Conservation (phyloP, 352 stramenopile genomes). For the Vaucheria bursata region DNA sequence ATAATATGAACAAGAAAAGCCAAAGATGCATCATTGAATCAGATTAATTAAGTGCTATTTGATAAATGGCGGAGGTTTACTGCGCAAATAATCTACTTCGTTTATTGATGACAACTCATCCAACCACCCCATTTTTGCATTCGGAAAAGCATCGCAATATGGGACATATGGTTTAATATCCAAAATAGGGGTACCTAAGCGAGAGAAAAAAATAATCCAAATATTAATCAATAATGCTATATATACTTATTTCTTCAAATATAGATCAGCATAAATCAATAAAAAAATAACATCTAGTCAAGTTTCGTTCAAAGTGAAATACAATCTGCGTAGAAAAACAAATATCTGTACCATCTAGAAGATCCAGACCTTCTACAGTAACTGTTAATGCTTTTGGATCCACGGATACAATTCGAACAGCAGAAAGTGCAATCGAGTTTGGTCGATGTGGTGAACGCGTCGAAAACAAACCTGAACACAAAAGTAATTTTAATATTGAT, state of each 20-base stretch:
- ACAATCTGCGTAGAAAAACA: too few species aligned
- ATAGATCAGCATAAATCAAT: background rate
- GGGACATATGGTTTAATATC: slow-evolving; percentile 96
- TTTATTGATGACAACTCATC: slow-evolving; percentile 21
- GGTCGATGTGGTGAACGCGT: slow-evolving; percentile 90
- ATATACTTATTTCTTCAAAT: background rate
- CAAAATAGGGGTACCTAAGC: slow-evolving; percentile 81
- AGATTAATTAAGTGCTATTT: background rate
- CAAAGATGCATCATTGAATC: background rate
- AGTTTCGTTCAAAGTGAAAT: background rate
- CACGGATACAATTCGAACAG: slow-evolving; percentile 40
- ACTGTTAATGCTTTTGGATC: slow-evolving; percentile 55
- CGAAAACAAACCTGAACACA: slow-evolving; percentile 74
- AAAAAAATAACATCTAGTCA: background rate
- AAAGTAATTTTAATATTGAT: too few species aligned
- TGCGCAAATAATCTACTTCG: slow-evolving; percentile 1
- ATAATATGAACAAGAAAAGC: too few species aligned
- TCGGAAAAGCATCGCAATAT: slow-evolving; percentile 51
- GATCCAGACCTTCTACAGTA: slow-evolving; percentile 80
- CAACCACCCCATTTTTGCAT: slow-evolving; percentile 48
- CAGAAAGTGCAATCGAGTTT: slow-evolving; percentile 75
- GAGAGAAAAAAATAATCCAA: background rate
- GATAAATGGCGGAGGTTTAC: slow-evolving; percentile 5
- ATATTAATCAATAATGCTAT: background rate
- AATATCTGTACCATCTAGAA: slow-evolving; percentile 79